Percentiles rank a stretch among this genome's conserved stretches.
Conservation (phyloP, 1,284 basidiomycete genomes). For the Boletus semigastroideus region DNA sequence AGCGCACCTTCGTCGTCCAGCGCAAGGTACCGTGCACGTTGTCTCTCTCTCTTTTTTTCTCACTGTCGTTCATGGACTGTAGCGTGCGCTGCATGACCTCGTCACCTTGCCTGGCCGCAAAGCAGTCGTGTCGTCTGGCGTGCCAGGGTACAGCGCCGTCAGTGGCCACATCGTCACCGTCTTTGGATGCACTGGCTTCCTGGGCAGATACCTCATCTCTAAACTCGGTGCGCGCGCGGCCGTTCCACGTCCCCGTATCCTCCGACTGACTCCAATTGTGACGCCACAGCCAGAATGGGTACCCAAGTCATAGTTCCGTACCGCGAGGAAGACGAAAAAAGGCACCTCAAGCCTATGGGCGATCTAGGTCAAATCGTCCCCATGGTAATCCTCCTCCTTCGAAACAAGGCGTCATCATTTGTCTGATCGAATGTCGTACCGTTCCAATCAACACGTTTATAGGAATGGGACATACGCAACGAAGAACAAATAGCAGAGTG, state of each 20-base stretch:
- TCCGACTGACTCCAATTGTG: slow-evolving; percentile 10
- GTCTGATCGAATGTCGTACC: slow-evolving; percentile 29
- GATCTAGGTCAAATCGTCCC: slow-evolving; percentile 97
- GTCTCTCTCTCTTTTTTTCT: not conserved
- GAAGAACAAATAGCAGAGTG: slow-evolving; percentile 86
- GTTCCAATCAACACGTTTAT: not conserved
- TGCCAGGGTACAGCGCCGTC: slow-evolving; percentile 83
- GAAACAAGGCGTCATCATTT: slow-evolving; percentile 12
- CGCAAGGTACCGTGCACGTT: slow-evolving; percentile 41
- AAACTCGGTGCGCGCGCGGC: slow-evolving; percentile 70
- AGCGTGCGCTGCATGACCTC: slow-evolving; percentile 75
- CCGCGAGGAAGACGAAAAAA: slow-evolving; percentile 93
- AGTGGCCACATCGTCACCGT: slow-evolving; percentile 93
- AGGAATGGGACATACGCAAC: slow-evolving; percentile 73
- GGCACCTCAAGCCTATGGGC: slow-evolving; percentile 90
- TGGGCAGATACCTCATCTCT: slow-evolving; percentile 91
- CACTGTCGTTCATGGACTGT: not conserved
- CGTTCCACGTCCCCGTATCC: slow-evolving; percentile 1
- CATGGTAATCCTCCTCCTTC: slow-evolving; percentile 55
- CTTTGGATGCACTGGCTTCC: slow-evolving; percentile 95
- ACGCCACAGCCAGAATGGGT: slow-evolving; percentile 77
- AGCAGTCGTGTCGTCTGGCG: slow-evolving; percentile 72
- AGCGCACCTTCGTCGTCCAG: slow-evolving; percentile 43
- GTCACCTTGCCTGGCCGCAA: slow-evolving; percentile 59
- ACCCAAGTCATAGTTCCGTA: slow-evolving; percentile 96